These are phyloP conservation scores for Komagataella phaffii DNA, from an alignment of 805 yeast species.

Conservation along the genomic window DNA sequence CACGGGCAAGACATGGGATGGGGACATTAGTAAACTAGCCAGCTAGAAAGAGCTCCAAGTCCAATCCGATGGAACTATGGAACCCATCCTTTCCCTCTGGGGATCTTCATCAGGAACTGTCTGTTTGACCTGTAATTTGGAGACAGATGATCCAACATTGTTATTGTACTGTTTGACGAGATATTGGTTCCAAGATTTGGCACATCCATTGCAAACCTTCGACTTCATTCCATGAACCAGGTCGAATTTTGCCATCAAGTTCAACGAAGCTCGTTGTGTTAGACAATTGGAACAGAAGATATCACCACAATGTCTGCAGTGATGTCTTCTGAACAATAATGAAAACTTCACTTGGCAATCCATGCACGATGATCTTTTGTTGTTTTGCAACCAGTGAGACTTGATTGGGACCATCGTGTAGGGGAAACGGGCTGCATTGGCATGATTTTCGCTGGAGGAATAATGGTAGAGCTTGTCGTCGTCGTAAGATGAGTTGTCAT, in stretches of 20 bases:
- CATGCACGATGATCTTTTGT: slow-evolving; percentile 21
- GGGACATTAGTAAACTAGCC: background rate
- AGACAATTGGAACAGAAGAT: slow-evolving; percentile 25
- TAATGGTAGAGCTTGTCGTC: background rate
- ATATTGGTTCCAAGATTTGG: background rate
- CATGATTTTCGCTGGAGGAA: background rate
- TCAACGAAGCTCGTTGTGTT: slow-evolving; percentile 15
- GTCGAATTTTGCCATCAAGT: slow-evolving; percentile 21
- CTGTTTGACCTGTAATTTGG: background rate
- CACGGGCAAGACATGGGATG: background rate
- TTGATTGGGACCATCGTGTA: slow-evolving; percentile 30
- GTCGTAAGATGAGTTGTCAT: background rate
- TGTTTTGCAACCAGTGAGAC: slow-evolving; percentile 38
- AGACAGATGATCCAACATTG: background rate
- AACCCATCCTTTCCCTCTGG: background rate
- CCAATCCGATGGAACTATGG: slow-evolving; percentile 3
- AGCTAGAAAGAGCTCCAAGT: slow-evolving; percentile 4
- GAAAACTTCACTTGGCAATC: slow-evolving; percentile 13
- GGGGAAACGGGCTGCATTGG: background rate
- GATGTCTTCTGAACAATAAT: slow-evolving; percentile 26
- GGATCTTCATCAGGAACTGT: slow-evolving; percentile 4
- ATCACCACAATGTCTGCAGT: slow-evolving; percentile 38
- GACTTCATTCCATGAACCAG: slow-evolving; percentile 2
- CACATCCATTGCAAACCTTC: slow-evolving; percentile 2
- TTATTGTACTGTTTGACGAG: background rate